Percentiles rank a stretch among this genome's conserved stretches.
These are phyloP conservation scores for Oehlia diaphana DNA, from an alignment of 192 early-diverging fungal genomes.

Conservation along the genomic window DNA sequence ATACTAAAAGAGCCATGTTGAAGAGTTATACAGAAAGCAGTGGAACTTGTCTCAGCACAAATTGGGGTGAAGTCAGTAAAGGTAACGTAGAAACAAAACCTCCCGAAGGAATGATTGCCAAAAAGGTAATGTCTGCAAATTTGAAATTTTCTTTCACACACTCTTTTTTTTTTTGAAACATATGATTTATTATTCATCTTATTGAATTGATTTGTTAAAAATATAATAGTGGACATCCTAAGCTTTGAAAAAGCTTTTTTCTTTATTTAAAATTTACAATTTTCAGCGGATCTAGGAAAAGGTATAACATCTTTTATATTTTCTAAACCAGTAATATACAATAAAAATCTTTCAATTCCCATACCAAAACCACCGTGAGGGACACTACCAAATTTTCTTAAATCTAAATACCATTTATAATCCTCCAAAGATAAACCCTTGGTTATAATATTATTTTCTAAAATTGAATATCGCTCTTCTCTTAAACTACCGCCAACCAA, in stretches of 20 bases:
- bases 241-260: not conserved
- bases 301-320: slow-evolving; percentile 75
- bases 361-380: slow-evolving; percentile 92
- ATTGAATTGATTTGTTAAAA: too few species aligned
- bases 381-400: slow-evolving; percentile 78
- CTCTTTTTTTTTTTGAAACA: too few species aligned
- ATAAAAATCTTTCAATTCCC: slow-evolving; percentile 82
- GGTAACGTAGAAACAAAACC: slow-evolving; percentile 84
- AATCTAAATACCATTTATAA: slow-evolving; percentile 83
- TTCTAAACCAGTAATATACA: slow-evolving; percentile 75
- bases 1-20: slow-evolving; percentile 93
- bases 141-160: too few species aligned
- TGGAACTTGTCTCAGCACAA: slow-evolving; percentile 92
- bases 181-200: too few species aligned
- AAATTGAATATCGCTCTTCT: slow-evolving; percentile 62
- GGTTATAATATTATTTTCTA: slow-evolving; percentile 53
- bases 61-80: slow-evolving; percentile 92
- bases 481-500: slow-evolving; percentile 82
- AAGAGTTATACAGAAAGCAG: slow-evolving; percentile 96
- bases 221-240: too few species aligned
- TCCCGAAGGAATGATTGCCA: slow-evolving; percentile 90
- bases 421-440: slow-evolving; percentile 62
- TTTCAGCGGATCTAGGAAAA: slow-evolving; percentile 49
- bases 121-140: slow-evolving; percentile 46
- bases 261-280: slow-evolving; percentile 52